Evolutionary conservation across 1,284 basidiomycete species (phyloP).

Genomic region (Cyathus olla): DNA sequence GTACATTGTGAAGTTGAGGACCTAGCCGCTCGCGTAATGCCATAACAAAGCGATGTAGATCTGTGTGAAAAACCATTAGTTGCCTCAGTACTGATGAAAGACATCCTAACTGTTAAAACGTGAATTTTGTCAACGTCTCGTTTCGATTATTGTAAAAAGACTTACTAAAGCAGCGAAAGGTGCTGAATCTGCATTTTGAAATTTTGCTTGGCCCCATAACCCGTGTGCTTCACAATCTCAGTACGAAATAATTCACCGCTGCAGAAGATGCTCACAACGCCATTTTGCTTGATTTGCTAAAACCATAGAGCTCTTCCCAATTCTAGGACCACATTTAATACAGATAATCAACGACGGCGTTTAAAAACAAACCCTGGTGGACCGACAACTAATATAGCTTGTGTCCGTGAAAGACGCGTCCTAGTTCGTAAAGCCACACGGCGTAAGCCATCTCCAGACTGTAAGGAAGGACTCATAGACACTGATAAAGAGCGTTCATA

Average conservation of each 20-base stretch:
- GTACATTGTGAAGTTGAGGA: constrained; percentile 74
- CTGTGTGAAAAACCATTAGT: constrained; percentile 77
- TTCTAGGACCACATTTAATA: constrained; percentile 44
- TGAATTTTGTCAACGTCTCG: constrained; percentile 3
- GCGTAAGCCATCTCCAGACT: constrained; percentile 53
- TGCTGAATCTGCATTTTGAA: constrained; percentile 69
- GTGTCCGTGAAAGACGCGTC: constrained; percentile 57
- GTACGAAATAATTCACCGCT: constrained; percentile 6
- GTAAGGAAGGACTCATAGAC: constrained; percentile 43
- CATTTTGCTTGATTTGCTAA: constrained; percentile 77
- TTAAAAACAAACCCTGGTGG: constrained; percentile 63
- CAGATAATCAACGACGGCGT: neutral
- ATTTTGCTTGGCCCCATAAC: constrained; percentile 81
- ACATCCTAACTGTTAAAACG: constrained; percentile 61
- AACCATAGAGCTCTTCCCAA: constrained; percentile 79
- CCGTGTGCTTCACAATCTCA: constrained; percentile 62
- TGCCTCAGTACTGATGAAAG: constrained; percentile 77
- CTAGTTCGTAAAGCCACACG: constrained; percentile 55
- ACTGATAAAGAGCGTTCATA: constrained; percentile 22
- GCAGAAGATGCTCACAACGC: constrained; percentile 57
- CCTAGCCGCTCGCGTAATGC: constrained; percentile 68
- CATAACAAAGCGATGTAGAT: constrained; percentile 73
- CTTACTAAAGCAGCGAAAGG: constrained; percentile 74
- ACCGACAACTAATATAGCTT: constrained; percentile 71
- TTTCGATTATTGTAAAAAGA: constrained; percentile 4